Evolutionary conservation across 1,139 yeast genomes (phyloP).

Genomic region (Dujonia santamariae): DNA sequence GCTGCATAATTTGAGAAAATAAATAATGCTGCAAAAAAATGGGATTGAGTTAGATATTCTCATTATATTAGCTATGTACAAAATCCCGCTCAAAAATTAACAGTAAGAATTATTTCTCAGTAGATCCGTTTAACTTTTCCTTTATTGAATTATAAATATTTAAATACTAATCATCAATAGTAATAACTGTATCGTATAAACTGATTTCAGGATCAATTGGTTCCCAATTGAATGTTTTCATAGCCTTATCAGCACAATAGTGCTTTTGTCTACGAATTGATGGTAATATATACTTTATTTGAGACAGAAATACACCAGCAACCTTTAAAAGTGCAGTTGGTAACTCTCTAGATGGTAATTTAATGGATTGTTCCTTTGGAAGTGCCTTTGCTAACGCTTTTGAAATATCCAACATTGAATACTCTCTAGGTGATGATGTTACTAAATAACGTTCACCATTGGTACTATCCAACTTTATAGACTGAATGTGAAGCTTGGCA

Average conservation of each 20-base stretch:
- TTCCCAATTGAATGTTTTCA: conserved; percentile 7
- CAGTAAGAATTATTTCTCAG: neutral
- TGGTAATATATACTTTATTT: neutral
- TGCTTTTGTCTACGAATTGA: neutral
- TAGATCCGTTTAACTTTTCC: neutral
- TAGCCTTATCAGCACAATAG: conserved; percentile 3
- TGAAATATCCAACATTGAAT: neutral
- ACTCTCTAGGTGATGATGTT: neutral
- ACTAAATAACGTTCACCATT: conserved; percentile 18
- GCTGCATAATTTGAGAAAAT: no score
- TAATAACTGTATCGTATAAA: conserved; percentile 3
- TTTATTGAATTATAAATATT: no score
- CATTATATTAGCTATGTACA: neutral
- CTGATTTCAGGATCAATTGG: conserved; percentile 5
- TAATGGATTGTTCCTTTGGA: neutral
- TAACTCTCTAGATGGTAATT: conserved; percentile 4
- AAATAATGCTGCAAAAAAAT: no score
- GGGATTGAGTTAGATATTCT: no score
- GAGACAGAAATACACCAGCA: neutral
- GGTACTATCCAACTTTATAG: conserved; percentile 27
- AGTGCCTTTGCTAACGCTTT: neutral
- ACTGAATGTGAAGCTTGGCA: conserved; percentile 36
- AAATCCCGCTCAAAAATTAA: neutral
- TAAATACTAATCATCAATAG: neutral
- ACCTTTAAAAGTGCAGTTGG: neutral